These are phyloP conservation scores for Emydomyces testavorans DNA, from an alignment of 2,329 filamentous ascomycete genomes.

Conservation along the genomic window DNA sequence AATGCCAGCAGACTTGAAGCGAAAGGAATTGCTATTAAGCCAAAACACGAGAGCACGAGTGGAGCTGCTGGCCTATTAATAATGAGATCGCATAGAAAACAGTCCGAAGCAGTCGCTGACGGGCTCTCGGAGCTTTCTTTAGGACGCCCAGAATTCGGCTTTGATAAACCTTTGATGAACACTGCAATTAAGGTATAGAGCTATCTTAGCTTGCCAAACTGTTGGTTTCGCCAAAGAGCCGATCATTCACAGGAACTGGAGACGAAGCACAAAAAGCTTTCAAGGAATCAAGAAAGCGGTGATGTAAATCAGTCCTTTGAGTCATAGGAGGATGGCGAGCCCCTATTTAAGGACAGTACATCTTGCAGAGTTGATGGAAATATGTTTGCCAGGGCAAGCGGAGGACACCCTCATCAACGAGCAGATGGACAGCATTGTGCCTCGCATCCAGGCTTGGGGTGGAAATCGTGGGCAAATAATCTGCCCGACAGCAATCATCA, in stretches of 20 bases:
- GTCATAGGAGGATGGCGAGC: no score
- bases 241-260: neutral
- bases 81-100: neutral
- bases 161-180: no score
- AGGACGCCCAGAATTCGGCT: constrained; percentile 6
- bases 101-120: neutral
- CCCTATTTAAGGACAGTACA: no score
- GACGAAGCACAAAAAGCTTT: no score
- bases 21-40: neutral
- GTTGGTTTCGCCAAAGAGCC: neutral
- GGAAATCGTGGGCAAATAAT: neutral
- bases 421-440: neutral
- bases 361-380: neutral
- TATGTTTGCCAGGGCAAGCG: neutral
- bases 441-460: neutral
- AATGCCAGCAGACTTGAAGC: neutral
- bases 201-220: neutral
- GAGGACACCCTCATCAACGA: neutral
- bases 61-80: constrained; percentile 8
- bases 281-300: neutral
- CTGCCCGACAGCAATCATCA: neutral
- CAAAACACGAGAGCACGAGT: neutral
- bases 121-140: constrained; percentile 1
- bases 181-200: neutral
- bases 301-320: neutral